Conservation (phyloP, 331 rosid species). For the Erythrophleum ivorense region DNA sequence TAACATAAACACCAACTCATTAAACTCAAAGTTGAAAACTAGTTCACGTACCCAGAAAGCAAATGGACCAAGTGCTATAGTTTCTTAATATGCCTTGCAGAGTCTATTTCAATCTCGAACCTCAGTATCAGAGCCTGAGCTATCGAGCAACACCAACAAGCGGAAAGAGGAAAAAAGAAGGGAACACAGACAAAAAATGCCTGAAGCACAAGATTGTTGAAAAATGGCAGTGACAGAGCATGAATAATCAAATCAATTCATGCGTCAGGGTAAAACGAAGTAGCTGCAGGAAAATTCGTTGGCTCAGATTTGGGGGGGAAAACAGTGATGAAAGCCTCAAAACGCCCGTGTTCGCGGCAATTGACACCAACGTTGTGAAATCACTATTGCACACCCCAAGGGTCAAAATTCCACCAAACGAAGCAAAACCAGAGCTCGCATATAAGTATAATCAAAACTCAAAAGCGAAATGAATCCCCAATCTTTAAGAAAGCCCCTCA, state of each 20-base stretch:
- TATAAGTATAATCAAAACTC: neutral
- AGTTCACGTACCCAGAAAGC: constrained; percentile 25
- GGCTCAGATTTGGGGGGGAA: constrained; percentile 3
- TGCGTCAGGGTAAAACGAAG: constrained; percentile 38
- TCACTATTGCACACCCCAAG: neutral
- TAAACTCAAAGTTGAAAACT: constrained; percentile 6
- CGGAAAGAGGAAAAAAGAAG: constrained; percentile 2
- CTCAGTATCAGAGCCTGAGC: constrained; percentile 14
- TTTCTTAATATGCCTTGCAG: constrained; percentile 15
- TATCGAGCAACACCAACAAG: constrained; percentile 16
- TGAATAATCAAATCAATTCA: constrained; percentile 52
- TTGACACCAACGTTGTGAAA: neutral
- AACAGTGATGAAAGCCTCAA: constrained; percentile 35
- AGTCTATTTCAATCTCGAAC: constrained; percentile 31
- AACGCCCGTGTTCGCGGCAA: constrained; percentile 21
- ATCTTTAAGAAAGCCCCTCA: neutral
- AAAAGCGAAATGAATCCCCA: neutral
- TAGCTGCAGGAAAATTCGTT: neutral
- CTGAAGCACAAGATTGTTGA: constrained; percentile 26
- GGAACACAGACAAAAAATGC: neutral
- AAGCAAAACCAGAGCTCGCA: neutral
- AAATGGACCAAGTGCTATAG: neutral
- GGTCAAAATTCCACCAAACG: constrained; percentile 16
- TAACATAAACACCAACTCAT: neutral
- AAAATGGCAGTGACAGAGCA: constrained; percentile 21